A percentile compares a stretch with the other conserved stretches of the same genome.
Conservation (phyloP, 768 basidiomycete species). For the Lyophyllum semitale region DNA sequence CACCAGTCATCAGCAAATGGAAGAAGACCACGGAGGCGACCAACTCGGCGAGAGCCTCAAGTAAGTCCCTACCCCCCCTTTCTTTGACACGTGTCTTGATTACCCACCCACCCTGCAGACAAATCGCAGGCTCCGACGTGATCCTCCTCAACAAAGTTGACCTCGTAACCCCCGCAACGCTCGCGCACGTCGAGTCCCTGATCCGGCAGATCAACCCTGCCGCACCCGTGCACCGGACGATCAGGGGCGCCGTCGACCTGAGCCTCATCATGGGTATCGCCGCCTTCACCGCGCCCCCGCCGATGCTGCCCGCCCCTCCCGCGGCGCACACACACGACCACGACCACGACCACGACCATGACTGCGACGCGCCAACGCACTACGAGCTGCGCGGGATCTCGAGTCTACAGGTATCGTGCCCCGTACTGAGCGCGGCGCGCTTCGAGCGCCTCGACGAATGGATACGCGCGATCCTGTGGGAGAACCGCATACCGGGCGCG, state of each 20-base stretch:
- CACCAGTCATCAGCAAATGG: slow-evolving; percentile 67
- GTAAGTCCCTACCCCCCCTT: slow-evolving; percentile 37
- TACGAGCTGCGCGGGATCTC: slow-evolving; percentile 84
- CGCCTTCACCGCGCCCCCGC: slow-evolving; percentile 67
- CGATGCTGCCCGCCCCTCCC: slow-evolving; percentile 6
- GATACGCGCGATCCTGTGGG: slow-evolving; percentile 86
- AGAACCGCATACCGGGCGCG: slow-evolving; percentile 49
- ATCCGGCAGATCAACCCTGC: slow-evolving; percentile 82
- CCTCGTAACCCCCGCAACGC: slow-evolving; percentile 50
- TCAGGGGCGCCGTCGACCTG: slow-evolving; percentile 74
- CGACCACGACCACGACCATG: slow-evolving; percentile 26
- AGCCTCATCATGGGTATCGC: slow-evolving; percentile 75
- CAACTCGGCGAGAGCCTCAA: slow-evolving; percentile 75
- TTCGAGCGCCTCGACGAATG: slow-evolving; percentile 70
- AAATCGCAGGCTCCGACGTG: slow-evolving; percentile 92
- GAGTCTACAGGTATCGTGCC: slow-evolving; percentile 71
- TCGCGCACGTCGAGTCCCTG: slow-evolving; percentile 53
- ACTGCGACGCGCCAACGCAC: slow-evolving; percentile 44
- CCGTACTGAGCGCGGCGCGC: slow-evolving; percentile 50
- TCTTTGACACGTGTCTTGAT: background rate
- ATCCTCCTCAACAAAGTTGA: slow-evolving; percentile 92
- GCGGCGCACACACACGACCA: slow-evolving; percentile 25
- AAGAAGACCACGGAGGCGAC: slow-evolving; percentile 70
- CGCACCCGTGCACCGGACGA: slow-evolving; percentile 72
- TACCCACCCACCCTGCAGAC: slow-evolving; percentile 45